A percentile compares a stretch with the other conserved stretches of the same genome.
Evolutionary conservation across 2,329 filamentous ascomycete species (phyloP).

Genomic region (Paecilomyces formosus): DNA sequence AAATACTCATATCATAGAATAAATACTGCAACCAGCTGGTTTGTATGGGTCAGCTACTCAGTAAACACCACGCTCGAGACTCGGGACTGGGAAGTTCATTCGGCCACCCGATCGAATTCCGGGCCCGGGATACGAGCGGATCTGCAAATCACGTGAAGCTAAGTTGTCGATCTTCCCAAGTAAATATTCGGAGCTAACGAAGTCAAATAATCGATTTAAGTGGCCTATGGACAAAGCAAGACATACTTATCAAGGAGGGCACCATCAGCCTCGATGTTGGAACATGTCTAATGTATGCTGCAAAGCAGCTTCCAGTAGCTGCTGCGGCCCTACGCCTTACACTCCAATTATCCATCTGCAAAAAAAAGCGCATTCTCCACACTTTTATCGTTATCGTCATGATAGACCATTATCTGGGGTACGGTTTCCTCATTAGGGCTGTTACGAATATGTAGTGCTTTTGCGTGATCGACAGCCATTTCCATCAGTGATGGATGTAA

Average conservation of each 20-base stretch:
- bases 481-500: too few relatives aligned
- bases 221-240: neutral
- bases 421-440: neutral
- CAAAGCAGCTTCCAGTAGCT: neutral
- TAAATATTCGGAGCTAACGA: neutral
- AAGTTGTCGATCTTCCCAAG: neutral
- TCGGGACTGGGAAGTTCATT: neutral
- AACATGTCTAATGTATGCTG: neutral
- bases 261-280: neutral
- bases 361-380: neutral
- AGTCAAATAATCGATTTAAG: neutral
- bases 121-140: neutral
- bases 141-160: neutral
- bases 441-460: too few relatives aligned
- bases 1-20: too few relatives aligned
- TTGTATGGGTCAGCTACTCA: neutral
- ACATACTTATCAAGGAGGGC: neutral
- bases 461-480: too few relatives aligned
- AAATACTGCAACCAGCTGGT: too few relatives aligned
- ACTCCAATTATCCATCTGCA: neutral
- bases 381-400: neutral
- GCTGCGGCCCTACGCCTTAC: neutral
- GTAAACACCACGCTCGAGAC: neutral
- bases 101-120: neutral
- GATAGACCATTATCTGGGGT: neutral